Evolutionary conservation across 2,329 filamentous ascomycete species (phyloP).

Genomic region (Aureobasidium sp.): DNA sequence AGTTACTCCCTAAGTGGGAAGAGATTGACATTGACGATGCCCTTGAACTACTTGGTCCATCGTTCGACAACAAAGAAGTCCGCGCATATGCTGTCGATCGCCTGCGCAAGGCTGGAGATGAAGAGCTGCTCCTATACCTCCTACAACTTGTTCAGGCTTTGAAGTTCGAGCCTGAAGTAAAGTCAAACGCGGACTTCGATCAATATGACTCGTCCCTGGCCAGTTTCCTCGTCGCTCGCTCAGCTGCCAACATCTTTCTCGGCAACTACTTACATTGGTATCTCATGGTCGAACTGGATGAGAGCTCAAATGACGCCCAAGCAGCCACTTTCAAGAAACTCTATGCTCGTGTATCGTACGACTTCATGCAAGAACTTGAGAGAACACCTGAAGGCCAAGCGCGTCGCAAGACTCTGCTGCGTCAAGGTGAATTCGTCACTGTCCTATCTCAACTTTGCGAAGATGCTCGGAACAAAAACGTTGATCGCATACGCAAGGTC

Average conservation of each 20-base stretch:
- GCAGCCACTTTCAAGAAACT: slow-evolving; percentile 68
- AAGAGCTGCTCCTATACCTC: slow-evolving; percentile 84
- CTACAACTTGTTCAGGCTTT: slow-evolving; percentile 91
- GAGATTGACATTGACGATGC: slow-evolving; percentile 97
- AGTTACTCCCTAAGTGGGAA: slow-evolving; percentile 86
- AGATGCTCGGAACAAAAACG: slow-evolving; percentile 73
- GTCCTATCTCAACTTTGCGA: slow-evolving; percentile 82
- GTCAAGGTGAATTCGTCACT: slow-evolving; percentile 83
- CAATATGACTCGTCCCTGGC: slow-evolving; percentile 73
- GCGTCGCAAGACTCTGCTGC: slow-evolving; percentile 64
- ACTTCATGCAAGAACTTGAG: slow-evolving; percentile 87
- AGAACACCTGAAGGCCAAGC: slow-evolving; percentile 61
- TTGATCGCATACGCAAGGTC: slow-evolving; percentile 70
- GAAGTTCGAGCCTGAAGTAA: slow-evolving; percentile 72
- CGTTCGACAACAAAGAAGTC: slow-evolving; percentile 80
- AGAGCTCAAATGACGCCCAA: slow-evolving; percentile 44
- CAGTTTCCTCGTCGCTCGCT: slow-evolving; percentile 78
- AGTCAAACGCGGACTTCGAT: slow-evolving; percentile 45
- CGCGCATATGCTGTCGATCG: slow-evolving; percentile 90
- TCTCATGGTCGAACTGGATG: slow-evolving; percentile 94
- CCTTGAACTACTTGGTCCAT: slow-evolving; percentile 83
- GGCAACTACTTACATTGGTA: slow-evolving; percentile 99
- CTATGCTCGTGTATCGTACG: slow-evolving; percentile 87
- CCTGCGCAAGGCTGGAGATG: slow-evolving; percentile 82
- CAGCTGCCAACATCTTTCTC: slow-evolving; percentile 77